These are phyloP conservation scores for Davidsoniella eucalypti DNA, from an alignment of 2,329 filamentous ascomycete species.

Conservation along the genomic window DNA sequence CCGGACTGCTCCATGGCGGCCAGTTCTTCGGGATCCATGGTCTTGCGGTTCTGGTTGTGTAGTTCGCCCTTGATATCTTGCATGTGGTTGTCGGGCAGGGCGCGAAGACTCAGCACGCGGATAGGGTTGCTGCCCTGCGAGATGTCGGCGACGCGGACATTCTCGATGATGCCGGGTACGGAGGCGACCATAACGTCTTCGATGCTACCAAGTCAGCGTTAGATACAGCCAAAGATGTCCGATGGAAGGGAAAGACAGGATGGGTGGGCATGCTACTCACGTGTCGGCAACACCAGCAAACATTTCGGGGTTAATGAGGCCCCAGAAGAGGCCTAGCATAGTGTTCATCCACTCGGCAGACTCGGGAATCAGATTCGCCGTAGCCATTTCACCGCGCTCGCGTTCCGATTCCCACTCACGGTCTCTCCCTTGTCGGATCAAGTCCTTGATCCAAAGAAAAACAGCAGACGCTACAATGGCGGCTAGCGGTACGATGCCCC, in stretches of 20 bases:
- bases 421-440: conserved; percentile 66
- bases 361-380: conserved; percentile 77
- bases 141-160: conserved; percentile 88
- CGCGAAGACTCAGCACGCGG: conserved; percentile 70
- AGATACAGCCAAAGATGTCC: conserved; percentile 10
- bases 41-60: conserved; percentile 60
- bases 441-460: conserved; percentile 78
- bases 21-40: conserved; percentile 70
- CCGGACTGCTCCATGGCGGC: conserved; percentile 82
- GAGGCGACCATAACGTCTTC: conserved; percentile 91
- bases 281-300: conserved; percentile 85
- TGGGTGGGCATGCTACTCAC: conserved; percentile 16
- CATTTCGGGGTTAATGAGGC: conserved; percentile 88
- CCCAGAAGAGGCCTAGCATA: conserved; percentile 70
- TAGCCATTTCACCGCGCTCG: conserved; percentile 68
- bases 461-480: conserved; percentile 60
- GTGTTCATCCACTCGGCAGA: conserved; percentile 96
- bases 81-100: conserved; percentile 64
- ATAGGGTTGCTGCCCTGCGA: conserved; percentile 85
- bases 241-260: accelerated
- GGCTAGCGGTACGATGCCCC: conserved; percentile 59
- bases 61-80: conserved; percentile 68
- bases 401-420: conserved; percentile 82
- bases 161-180: conserved; percentile 78
- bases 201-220: conserved; percentile 17